These are phyloP conservation scores for Diaporthe amygdali DNA, from an alignment of 2,329 filamentous ascomycete species.

Conservation along the genomic window DNA sequence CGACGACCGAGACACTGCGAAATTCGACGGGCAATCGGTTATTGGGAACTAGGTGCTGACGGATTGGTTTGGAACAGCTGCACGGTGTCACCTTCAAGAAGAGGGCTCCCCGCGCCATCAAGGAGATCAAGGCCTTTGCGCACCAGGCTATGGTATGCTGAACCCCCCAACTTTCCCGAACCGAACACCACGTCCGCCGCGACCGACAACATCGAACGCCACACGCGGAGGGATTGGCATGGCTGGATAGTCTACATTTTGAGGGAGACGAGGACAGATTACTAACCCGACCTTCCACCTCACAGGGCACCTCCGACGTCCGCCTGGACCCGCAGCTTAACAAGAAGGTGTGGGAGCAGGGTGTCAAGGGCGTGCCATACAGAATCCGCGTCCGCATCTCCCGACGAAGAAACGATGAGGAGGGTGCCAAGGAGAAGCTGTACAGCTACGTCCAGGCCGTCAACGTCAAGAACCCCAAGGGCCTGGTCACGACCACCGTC, in stretches of 20 bases:
- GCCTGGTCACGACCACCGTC: constrained; percentile 90
- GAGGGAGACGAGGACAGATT: neutral
- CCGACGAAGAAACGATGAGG: constrained; percentile 99
- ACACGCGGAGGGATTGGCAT: neutral
- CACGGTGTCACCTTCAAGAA: constrained; percentile 99
- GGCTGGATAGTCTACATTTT: neutral
- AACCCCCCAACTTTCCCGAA: constrained; percentile 21
- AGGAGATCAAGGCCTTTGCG: constrained; percentile 98
- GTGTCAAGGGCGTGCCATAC: constrained; percentile 98
- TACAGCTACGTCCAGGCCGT: constrained; percentile 99
- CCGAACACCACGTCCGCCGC: neutral
- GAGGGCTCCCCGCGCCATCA: constrained; percentile 96
- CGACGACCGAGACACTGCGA: neutral
- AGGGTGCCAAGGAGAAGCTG: constrained; percentile 98
- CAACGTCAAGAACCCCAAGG: constrained; percentile 99
- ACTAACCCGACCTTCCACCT: constrained; percentile 2
- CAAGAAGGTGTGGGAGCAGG: constrained; percentile 99
- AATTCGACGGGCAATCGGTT: constrained; percentile 37
- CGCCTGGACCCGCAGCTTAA: constrained; percentile 98
- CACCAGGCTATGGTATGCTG: constrained; percentile 90
- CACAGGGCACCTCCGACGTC: constrained; percentile 92
- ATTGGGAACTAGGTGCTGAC: constrained; percentile 39
- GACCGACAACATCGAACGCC: neutral
- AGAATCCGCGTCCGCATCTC: constrained; percentile 98
- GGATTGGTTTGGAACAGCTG: constrained; percentile 62